Evolutionary conservation across 2,329 filamentous ascomycete species (phyloP).

Genomic region (Xylariomycetidae sp.): DNA sequence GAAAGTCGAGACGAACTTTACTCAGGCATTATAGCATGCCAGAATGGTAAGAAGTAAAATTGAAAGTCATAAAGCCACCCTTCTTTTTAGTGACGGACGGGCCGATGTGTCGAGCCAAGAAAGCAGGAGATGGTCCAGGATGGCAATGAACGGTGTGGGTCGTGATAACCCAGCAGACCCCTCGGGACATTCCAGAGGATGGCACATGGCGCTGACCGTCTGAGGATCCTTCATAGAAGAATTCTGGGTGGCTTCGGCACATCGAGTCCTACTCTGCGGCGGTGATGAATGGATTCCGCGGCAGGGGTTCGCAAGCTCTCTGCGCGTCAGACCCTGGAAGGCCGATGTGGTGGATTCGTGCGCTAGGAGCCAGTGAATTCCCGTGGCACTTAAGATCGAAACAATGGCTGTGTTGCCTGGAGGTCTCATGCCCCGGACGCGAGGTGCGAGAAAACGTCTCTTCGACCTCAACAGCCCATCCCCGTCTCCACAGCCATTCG

Average conservation of each 20-base stretch:
- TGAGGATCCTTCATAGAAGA: conserved; percentile 15
- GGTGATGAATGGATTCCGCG: conserved; percentile 12
- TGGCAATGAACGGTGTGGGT: too few relatives aligned
- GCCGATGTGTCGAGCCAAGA: too few relatives aligned
- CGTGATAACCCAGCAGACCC: too few relatives aligned
- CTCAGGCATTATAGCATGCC: conserved; percentile 17
- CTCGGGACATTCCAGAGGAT: conserved; percentile 13
- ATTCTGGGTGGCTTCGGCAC: conserved; percentile 15
- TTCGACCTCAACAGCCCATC: too few relatives aligned
- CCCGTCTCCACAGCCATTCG: too few relatives aligned
- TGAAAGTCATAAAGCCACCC: too few relatives aligned
- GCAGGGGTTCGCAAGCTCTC: conserved; percentile 16
- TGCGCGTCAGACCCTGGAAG: conserved; percentile 15
- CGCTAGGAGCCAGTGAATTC: conserved; percentile 14
- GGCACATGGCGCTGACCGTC: conserved; percentile 12
- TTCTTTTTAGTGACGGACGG: too few relatives aligned
- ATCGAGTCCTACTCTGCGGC: conserved; percentile 14
- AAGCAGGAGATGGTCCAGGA: too few relatives aligned
- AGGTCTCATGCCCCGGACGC: too few relatives aligned
- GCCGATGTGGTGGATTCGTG: conserved; percentile 14
- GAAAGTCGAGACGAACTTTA: conserved; percentile 11
- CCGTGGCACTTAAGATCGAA: conserved; percentile 9
- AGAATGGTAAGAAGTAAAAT: too few relatives aligned
- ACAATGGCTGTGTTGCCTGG: conserved; percentile 19
- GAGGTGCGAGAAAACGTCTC: too few relatives aligned